phyloP scores from a whole-genome alignment of 768 basidiomycete species.

The Pulveroboletus sp. region DNA sequence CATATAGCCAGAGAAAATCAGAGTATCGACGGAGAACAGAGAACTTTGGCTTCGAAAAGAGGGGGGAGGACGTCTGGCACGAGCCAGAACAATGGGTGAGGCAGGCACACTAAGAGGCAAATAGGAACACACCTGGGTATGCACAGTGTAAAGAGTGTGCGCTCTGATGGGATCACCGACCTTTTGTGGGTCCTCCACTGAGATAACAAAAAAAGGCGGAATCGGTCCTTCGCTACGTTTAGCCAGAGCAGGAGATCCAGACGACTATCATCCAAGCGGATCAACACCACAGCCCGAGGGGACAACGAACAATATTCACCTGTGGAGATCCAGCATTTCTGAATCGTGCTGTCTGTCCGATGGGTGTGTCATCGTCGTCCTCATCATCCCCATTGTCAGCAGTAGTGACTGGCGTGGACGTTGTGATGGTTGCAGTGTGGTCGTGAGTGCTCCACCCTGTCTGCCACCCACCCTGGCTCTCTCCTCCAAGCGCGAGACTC shows the following conservation, averaged over 20 bases:
- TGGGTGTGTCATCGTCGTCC: conserved; percentile 64
- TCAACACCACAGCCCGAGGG: neutral
- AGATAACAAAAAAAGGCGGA: conserved; percentile 74
- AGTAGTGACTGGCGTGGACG: conserved; percentile 20
- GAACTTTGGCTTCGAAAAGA: conserved; percentile 78
- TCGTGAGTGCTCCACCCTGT: conserved; percentile 40
- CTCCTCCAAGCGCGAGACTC: conserved; percentile 46
- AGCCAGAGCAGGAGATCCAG: conserved; percentile 12
- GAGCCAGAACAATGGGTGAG: neutral
- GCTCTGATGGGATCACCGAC: conserved; percentile 94
- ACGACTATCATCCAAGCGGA: conserved; percentile 6
- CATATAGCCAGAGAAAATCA: conserved; percentile 96
- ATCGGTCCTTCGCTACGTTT: conserved; percentile 40
- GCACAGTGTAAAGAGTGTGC: conserved; percentile 96
- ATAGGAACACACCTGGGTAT: conserved; percentile 59
- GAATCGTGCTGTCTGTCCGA: conserved; percentile 42
- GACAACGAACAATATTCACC: conserved; percentile 2
- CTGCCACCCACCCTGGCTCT: conserved; percentile 51
- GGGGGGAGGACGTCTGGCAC: conserved; percentile 73
- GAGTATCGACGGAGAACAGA: conserved; percentile 96
- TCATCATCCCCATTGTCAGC: conserved; percentile 18
- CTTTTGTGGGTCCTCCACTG: conserved; percentile 95
- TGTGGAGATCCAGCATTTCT: conserved; percentile 26
- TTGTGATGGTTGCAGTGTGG: conserved; percentile 9
- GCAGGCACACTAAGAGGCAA: neutral